phyloP scores from a whole-genome alignment of 257 asterid genomes.

The Lavandula angustifolia region DNA sequence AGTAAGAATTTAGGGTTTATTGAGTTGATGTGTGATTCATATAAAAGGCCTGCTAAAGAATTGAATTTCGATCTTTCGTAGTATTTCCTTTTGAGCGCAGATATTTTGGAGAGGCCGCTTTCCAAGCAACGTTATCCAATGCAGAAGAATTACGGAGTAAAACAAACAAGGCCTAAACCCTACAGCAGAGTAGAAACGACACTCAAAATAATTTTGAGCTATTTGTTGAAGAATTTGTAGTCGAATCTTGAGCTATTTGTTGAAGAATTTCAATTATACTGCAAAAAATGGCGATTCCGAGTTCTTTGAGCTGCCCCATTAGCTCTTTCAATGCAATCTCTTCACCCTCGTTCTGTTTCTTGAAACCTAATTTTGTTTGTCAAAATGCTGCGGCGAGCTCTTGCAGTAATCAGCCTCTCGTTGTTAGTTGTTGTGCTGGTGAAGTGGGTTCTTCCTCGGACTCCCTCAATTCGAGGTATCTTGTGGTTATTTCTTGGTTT shows the following conservation, averaged over 20 bases:
- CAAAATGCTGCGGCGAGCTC: conserved; percentile 33
- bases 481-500: neutral
- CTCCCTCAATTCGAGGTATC: conserved; percentile 57
- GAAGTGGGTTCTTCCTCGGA: conserved; percentile 48
- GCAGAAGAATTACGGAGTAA: neutral
- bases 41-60: neutral
- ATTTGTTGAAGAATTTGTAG: neutral
- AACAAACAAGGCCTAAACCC: neutral
- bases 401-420: conserved; percentile 26
- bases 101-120: too few relatives aligned
- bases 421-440: conserved; percentile 53
- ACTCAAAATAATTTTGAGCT: neutral
- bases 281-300: conserved; percentile 46
- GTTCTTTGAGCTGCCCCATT: conserved; percentile 44
- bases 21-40: too few relatives aligned
- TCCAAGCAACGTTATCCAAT: too few relatives aligned
- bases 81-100: neutral
- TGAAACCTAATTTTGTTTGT: conserved; percentile 31
- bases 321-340: conserved; percentile 41
- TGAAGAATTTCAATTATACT: neutral
- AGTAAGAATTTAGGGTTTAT: too few relatives aligned
- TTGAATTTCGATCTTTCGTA: too few relatives aligned
- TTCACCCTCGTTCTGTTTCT: conserved; percentile 46
- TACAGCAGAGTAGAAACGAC: neutral
- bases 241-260: conserved; percentile 9